Conservation (phyloP, 2,329 filamentous ascomycete species). For the Monosporascus sp. region DNA sequence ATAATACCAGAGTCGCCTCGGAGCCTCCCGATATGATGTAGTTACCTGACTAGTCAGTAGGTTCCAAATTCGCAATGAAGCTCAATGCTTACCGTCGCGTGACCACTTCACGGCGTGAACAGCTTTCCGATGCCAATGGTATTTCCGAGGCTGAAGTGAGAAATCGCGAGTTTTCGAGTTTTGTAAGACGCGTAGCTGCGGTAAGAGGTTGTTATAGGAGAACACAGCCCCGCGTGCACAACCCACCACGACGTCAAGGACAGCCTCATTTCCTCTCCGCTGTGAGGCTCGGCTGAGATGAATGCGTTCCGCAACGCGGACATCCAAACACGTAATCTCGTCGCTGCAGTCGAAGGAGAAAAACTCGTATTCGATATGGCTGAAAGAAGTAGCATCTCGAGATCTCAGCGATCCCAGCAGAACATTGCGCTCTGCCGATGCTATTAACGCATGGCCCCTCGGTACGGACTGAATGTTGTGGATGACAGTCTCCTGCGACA, state of each 20-base stretch:
- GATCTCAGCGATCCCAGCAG: conserved; percentile 51
- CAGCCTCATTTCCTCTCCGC: conserved; percentile 22
- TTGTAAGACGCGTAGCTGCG: conserved; percentile 44
- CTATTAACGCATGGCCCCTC: conserved; percentile 54
- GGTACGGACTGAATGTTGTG: conserved; percentile 45
- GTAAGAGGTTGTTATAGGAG: conserved; percentile 71
- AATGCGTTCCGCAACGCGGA: conserved; percentile 37
- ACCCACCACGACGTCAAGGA: conserved; percentile 73
- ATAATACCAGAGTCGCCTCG: conserved; percentile 84
- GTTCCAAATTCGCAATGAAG: conserved; percentile 1
- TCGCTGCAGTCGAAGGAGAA: conserved; percentile 55
- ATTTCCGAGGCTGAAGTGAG: conserved; percentile 54
- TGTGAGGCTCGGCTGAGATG: conserved; percentile 27
- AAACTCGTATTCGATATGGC: conserved; percentile 49
- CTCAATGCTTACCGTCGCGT: conserved; percentile 61
- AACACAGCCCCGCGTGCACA: conserved; percentile 71
- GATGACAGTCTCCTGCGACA: conserved; percentile 32
- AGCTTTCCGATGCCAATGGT: conserved; percentile 87
- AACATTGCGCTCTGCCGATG: conserved; percentile 46
- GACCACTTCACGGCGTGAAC: conserved; percentile 90
- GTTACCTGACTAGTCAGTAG: conserved; percentile 54
- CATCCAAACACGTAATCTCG: conserved; percentile 61
- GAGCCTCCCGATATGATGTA: conserved; percentile 91
- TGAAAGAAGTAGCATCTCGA: conserved; percentile 26
- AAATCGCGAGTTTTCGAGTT: conserved; percentile 36